Evolutionary conservation across 805 yeast species (phyloP).

Genomic region (Candida chauliodis): DNA sequence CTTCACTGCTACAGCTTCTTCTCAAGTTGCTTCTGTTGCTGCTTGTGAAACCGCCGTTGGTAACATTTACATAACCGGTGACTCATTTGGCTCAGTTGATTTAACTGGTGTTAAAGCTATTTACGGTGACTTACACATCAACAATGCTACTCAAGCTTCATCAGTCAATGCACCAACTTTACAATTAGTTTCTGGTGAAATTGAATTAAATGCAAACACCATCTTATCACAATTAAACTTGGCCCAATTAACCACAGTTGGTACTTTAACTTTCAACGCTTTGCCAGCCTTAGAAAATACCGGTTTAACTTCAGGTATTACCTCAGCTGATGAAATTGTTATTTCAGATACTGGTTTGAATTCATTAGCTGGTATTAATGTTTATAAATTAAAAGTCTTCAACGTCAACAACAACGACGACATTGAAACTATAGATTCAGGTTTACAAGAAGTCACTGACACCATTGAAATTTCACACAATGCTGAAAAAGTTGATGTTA

Average conservation of each 20-base stretch:
- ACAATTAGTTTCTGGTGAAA: constrained; percentile 67
- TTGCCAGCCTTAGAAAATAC: constrained; percentile 77
- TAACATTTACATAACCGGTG: constrained; percentile 68
- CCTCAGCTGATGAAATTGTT: constrained; percentile 65
- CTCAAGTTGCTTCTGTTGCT: constrained; percentile 70
- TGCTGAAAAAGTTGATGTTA: constrained; percentile 69
- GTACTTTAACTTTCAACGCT: constrained; percentile 74
- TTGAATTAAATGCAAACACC: constrained; percentile 62
- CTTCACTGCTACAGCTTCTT: constrained; percentile 73
- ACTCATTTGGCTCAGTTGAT: constrained; percentile 52
- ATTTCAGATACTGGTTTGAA: constrained; percentile 73
- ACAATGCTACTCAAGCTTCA: constrained; percentile 60
- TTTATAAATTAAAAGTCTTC: constrained; percentile 46
- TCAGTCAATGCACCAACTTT: constrained; percentile 77
- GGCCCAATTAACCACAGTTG: constrained; percentile 79
- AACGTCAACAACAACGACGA: constrained; percentile 89
- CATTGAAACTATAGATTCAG: constrained; percentile 68
- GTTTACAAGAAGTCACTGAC: constrained; percentile 69
- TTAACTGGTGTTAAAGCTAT: constrained; percentile 73
- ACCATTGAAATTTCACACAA: constrained; percentile 79
- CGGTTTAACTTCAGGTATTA: constrained; percentile 65
- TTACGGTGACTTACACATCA: constrained; percentile 69
- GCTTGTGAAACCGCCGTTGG: constrained; percentile 81
- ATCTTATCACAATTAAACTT: constrained; percentile 64
- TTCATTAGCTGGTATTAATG: constrained; percentile 63